Base-by-base conservation (phyloP, 257 asterid species). In the Plantago elongata region DNA sequence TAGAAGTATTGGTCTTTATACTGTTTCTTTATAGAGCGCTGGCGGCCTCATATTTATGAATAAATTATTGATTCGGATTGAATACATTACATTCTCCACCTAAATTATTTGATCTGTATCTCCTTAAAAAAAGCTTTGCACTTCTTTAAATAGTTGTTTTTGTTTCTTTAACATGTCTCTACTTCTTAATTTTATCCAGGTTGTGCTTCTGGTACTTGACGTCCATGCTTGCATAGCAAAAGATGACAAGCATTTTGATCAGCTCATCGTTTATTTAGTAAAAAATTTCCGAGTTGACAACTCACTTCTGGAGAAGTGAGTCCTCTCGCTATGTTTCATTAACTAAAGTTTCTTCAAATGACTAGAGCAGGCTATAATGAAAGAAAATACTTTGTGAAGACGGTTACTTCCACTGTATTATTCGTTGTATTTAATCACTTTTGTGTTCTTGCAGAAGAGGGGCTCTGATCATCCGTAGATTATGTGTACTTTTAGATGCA, bases 211-310 rank as follows among this genome's bases (percentile, higher is more conserved):
- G 85, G 97, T 81, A 68, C 96, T 94, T 68, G 90, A 94, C 73
- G 96, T 94, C 74, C 99, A 94, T 76, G 99, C 99, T 45, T 78
- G 96, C 80, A 94, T 94, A 64, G 99, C 99, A 65, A 70, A 79
- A 79, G 99, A 94, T 47, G 92, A 79, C 62, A 72, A 67, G 54
- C 94, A 94, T 77, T 94, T 94, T 67, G 81, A 72, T 70, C 90
- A 90, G 76, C 95, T 94, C 67, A 75, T 86, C 47, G 83, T 82
- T 58, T 82, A 77, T 72, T 77, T 94, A 45, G 79, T 90, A 71
- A 89, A 90, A 61, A 87, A 78, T 68, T 90, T 94, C 57, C 85
- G 71, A 60, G 69, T 79, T 18, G 96, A 94, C 83, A 70, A 78
- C 77, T 90, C 99, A 67, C 96, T 94, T 60, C 69, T 94, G 81